A percentile compares a stretch with the other conserved stretches of the same genome.
Evolutionary conservation across 2,329 filamentous ascomycete genomes (phyloP).

Genomic region (Claviceps arundinis): DNA sequence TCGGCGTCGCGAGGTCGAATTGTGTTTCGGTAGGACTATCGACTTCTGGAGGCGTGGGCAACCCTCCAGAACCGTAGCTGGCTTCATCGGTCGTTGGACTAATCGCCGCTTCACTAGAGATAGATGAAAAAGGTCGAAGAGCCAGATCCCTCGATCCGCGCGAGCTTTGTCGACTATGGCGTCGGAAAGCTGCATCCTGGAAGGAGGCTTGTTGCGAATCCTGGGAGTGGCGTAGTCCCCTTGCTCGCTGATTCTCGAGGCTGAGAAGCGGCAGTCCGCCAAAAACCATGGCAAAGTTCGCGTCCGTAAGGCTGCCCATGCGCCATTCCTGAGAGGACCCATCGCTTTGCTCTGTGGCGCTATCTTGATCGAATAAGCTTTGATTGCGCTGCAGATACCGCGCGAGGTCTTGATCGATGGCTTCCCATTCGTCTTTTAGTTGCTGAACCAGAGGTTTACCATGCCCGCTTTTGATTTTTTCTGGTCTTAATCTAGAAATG

Average conservation of each 20-base stretch:
- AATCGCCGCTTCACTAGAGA: conserved; percentile 22
- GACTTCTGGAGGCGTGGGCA: conserved; percentile 24
- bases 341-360: conserved; percentile 10
- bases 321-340: conserved; percentile 11
- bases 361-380: conserved; percentile 13
- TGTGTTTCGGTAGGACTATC: conserved; percentile 19
- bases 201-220: conserved; percentile 1
- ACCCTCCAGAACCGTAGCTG: conserved; percentile 17
- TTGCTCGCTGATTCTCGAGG: conserved; percentile 15
- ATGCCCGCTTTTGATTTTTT: conserved; percentile 15
- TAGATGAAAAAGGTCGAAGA: conserved; percentile 6
- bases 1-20: conserved; percentile 12
- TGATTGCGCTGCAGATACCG: conserved; percentile 24
- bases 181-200: conserved; percentile 1
- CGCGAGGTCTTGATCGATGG: conserved; percentile 19
- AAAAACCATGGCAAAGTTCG: conserved; percentile 19
- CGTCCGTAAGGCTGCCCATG: conserved; percentile 13
- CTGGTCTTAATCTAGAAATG: conserved; percentile 20
- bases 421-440: conserved; percentile 26
- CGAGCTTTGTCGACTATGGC: conserved; percentile 5
- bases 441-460: conserved; percentile 23
- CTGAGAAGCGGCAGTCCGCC: conserved; percentile 23
- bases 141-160: conserved; percentile 3
- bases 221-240: conserved; percentile 9
- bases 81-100: conserved; percentile 24